Base-by-base conservation (phyloP, 805 yeast species). In the Yamadazyma akitaensis region DNA sequence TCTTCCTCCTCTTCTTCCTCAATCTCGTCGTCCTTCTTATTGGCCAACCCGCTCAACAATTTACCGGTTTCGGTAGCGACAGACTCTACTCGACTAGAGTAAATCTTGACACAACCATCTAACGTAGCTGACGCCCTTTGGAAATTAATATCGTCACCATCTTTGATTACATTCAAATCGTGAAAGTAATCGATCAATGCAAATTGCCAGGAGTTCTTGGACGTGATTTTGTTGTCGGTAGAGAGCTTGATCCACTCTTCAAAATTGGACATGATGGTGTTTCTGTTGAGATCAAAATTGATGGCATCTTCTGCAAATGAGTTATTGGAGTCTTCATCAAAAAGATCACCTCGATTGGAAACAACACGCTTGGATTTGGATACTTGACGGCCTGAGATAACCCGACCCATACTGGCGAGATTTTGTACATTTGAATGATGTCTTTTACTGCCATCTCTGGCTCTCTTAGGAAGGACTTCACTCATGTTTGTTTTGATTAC, bases 91-190 rank as follows among this genome's bases (percentile, higher is more conserved):
- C 98, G 78, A 13, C 95, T 86, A 11, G 91, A 81, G 61, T 92
- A 92, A 44, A 92, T 88, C 67, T 90, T 90, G 30, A 91, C 92
- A 71, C 97, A 91, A 0, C 97, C 97, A 58, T 91, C 97, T 18
- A 92, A 70, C 0, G 97, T 88, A 2, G 95, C 89, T 0, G 94
- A 82, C 0, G 97, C 98, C 54, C 84, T 81, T 62, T 88, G 96
- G 63, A 92, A 91, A 62, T 90, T 89, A 57, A 91, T 87, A 35
- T 57, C 59, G 12, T 63, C 64, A 8, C 75, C 76, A 50, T 75
- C 80, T 49, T 68, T 63, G 33, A 77, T 64, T 26, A 72, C 68
- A 40, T 70, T 72, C 63, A 77, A 63, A 52, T 77, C 80, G 55
- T 74, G 72, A 57, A 77, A 77, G 56, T 77, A 77, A 53, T 76